phyloP scores from a whole-genome alignment of 139 green algal species.

The Chlamydomonas incerta region DNA sequence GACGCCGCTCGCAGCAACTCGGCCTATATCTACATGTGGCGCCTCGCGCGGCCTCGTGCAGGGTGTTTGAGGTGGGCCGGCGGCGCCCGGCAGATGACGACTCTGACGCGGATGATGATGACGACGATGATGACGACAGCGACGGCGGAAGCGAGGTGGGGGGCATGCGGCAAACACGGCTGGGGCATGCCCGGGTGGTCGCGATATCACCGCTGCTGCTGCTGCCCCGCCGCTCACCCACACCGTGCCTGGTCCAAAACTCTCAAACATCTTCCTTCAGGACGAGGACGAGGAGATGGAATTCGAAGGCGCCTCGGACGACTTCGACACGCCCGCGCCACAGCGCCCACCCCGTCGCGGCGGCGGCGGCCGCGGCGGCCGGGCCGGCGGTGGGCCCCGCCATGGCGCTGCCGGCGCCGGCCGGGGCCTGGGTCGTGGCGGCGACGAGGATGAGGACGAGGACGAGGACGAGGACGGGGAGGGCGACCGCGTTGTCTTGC shows the following conservation, averaged over 20 bases:
- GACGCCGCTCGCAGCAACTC: too few relatives aligned
- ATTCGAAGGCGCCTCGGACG: not conserved
- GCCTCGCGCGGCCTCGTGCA: conserved; percentile 42
- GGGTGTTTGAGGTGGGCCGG: conserved; percentile 73
- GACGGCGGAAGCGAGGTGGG: conserved; percentile 26
- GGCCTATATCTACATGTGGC: too few relatives aligned
- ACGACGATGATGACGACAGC: conserved; percentile 57
- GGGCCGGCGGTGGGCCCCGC: not conserved
- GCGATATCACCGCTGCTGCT: too few relatives aligned
- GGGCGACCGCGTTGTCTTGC: not conserved
- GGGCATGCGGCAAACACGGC: not conserved
- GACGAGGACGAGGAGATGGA: conserved; percentile 29
- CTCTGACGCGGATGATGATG: conserved; percentile 49
- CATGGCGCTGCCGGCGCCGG: not conserved
- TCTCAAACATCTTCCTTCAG: not conserved
- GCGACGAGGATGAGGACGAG: not conserved
- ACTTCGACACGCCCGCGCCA: conserved; percentile 13
- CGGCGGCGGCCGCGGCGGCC: not conserved
- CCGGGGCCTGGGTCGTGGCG: not conserved
- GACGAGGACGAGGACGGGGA: not conserved
- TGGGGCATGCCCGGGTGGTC: too few relatives aligned
- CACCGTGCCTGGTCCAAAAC: too few relatives aligned
- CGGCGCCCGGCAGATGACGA: conserved; percentile 35
- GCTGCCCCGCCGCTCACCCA: too few relatives aligned
- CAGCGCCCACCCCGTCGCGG: not conserved